Evolutionary conservation across 352 stramenopile species (phyloP), one percentile per base, ranked within the genome.

Genomic region (Pythium angustatum): DNA sequence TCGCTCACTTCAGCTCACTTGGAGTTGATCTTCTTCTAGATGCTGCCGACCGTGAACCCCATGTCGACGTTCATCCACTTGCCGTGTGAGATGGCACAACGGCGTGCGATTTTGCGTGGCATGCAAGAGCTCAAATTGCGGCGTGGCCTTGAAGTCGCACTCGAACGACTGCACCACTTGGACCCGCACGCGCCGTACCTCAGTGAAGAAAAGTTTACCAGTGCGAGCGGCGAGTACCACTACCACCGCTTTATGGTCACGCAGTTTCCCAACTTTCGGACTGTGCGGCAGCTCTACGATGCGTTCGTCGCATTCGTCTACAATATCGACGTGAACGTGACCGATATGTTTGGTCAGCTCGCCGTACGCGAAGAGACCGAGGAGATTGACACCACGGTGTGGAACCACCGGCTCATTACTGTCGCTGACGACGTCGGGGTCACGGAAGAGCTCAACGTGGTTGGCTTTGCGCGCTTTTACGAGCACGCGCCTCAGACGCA

Each of bases 281-380:
- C 68, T 0, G 66, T 80, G 19, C 64, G 62, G 11, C 65, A 81
- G 38, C 73, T 86, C 8, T 84, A 71, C 36, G 74, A 85, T 11
- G 64, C 68, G 7, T 62, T 83, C n/a, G 57, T 75, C 17, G 69
- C 64, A 11, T 81, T 77, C 58, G 63, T 76, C 31, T 50, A 73
- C 12, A 83, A 79, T 27, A 77, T 87, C 64, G 76, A 88, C 56
- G 85, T 85, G 53, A 79, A 44, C 8, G 75, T 87, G 27, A 82
- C 73, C 2, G 77, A 83, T 50, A 60, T 62, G n/a, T 41, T 88
- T 7, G 77, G 77, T 11, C 54, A 83, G 34, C 70, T 76, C 9
- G 79, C 77, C 21, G 58, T 86, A 19, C 73, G 69, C 2, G 76
- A 88, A 50, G 63, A 69, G 9, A 71, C 75, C 19, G 73, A 82